Conservation (phyloP, 768 basidiomycete genomes). For the Suillus brevipes region DNA sequence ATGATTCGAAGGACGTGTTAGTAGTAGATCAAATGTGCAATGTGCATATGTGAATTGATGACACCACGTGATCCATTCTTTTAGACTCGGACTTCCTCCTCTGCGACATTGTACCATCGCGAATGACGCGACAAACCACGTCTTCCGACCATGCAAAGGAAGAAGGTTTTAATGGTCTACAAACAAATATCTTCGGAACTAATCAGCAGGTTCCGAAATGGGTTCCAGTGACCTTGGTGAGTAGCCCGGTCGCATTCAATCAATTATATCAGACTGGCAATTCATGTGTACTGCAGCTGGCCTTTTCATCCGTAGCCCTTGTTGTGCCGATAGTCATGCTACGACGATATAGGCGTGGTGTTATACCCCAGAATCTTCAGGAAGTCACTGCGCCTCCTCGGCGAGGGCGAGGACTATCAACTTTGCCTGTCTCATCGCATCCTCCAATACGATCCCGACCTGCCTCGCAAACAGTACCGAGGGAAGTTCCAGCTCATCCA, state of each 20-base stretch:
- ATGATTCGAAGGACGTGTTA: not conserved
- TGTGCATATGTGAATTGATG: not conserved
- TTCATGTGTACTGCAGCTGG: conserved; percentile 10
- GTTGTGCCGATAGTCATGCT: conserved; percentile 16
- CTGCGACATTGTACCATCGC: not conserved
- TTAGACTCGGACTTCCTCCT: not conserved
- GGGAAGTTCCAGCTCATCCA: not conserved
- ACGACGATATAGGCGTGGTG: conserved; percentile 12
- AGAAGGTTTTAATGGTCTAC: not conserved
- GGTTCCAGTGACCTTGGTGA: conserved; percentile 10
- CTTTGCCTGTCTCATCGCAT: not conserved
- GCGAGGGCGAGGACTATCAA: conserved; percentile 2
- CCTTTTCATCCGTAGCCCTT: conserved; percentile 15
- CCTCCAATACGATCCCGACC: not conserved
- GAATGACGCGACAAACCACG: conserved; percentile 7
- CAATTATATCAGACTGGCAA: not conserved
- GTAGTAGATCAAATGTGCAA: not conserved
- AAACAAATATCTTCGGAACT: conserved; percentile 1
- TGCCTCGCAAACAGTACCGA: not conserved
- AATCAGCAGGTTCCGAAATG: conserved; percentile 4
- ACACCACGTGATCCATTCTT: conserved; percentile 2
- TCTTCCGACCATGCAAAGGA: conserved; percentile 3
- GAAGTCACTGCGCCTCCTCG: conserved; percentile 11
- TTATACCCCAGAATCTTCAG: not conserved
- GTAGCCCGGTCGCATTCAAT: not conserved